These are phyloP conservation scores for Hortaea sp. DNA, from an alignment of 2,329 filamentous ascomycete species.

Conservation along the genomic window DNA sequence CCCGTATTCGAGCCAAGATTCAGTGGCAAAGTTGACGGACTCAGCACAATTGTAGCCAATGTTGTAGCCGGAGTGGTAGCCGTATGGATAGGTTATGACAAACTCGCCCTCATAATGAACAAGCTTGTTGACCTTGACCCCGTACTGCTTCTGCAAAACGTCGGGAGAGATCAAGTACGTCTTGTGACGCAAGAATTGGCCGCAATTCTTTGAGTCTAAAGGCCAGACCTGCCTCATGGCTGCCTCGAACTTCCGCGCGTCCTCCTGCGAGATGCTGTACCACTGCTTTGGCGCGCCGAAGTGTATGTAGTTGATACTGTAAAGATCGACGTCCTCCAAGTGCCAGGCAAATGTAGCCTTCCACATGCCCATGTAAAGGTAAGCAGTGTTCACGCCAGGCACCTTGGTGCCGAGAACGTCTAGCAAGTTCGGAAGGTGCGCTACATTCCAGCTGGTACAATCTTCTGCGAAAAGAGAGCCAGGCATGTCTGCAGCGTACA, in stretches of 20 bases:
- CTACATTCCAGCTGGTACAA: slow-evolving; percentile 82
- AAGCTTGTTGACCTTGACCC: slow-evolving; percentile 91
- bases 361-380: slow-evolving; percentile 98
- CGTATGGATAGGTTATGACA: slow-evolving; percentile 95
- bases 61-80: slow-evolving; percentile 97
- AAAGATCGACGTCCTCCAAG: slow-evolving; percentile 93
- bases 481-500: slow-evolving; percentile 95
- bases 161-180: slow-evolving; percentile 92
- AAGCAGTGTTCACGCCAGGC: slow-evolving; percentile 94
- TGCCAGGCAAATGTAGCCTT: slow-evolving; percentile 99
- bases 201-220: slow-evolving; percentile 86
- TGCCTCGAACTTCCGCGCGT: slow-evolving; percentile 82
- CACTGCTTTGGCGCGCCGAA: slow-evolving; percentile 98
- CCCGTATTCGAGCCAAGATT: slow-evolving; percentile 90
- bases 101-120: slow-evolving; percentile 96
- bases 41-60: slow-evolving; percentile 97
- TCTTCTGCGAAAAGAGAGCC: slow-evolving; percentile 86
- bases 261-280: slow-evolving; percentile 97
- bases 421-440: slow-evolving; percentile 83
- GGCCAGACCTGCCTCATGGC: slow-evolving; percentile 96
- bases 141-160: slow-evolving; percentile 74
- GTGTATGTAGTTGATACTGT: slow-evolving; percentile 99
- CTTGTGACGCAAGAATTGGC: slow-evolving; percentile 94
- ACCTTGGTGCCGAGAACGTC: slow-evolving; percentile 93
- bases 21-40: slow-evolving; percentile 94